Percentiles rank a stretch among this genome's conserved stretches.
phyloP scores from a whole-genome alignment of 345 rosid species.

The Garcia nutans region DNA sequence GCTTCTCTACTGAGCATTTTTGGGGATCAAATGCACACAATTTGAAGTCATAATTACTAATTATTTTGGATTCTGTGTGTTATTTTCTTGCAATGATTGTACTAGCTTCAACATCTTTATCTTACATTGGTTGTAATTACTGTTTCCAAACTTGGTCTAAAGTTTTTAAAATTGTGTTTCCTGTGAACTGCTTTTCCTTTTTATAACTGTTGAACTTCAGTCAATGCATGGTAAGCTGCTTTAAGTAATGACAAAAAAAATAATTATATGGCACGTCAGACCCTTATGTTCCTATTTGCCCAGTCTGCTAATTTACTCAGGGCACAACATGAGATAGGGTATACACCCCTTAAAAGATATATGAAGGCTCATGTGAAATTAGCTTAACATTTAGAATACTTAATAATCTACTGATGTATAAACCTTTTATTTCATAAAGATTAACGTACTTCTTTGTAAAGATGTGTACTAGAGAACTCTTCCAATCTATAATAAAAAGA shows the following conservation, averaged over 20 bases:
- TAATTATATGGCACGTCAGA: not conserved
- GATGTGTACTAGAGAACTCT: not conserved
- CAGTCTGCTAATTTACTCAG: not conserved
- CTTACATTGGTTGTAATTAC: not conserved
- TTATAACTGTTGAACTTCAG: not conserved
- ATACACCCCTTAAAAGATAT: no score
- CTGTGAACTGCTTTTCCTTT: not conserved
- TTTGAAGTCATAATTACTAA: conserved; percentile 2
- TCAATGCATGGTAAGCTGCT: not conserved
- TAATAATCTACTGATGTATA: no score
- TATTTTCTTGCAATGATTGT: not conserved
- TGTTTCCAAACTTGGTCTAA: not conserved
- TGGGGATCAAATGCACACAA: not conserved
- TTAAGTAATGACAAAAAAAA: not conserved
- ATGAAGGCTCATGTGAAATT: no score
- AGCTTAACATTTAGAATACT: no score
- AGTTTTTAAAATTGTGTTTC: not conserved
- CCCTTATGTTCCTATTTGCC: not conserved
- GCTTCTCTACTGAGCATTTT: conserved; percentile 14
- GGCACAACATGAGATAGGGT: no score
- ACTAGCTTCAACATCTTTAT: not conserved
- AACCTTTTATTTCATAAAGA: not conserved
- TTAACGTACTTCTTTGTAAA: no score
- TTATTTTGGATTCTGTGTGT: not conserved
- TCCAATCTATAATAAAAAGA: not conserved